These are phyloP conservation scores for Ceratocystis smalleyi DNA, from an alignment of 2,329 filamentous ascomycete species.

Conservation along the genomic window DNA sequence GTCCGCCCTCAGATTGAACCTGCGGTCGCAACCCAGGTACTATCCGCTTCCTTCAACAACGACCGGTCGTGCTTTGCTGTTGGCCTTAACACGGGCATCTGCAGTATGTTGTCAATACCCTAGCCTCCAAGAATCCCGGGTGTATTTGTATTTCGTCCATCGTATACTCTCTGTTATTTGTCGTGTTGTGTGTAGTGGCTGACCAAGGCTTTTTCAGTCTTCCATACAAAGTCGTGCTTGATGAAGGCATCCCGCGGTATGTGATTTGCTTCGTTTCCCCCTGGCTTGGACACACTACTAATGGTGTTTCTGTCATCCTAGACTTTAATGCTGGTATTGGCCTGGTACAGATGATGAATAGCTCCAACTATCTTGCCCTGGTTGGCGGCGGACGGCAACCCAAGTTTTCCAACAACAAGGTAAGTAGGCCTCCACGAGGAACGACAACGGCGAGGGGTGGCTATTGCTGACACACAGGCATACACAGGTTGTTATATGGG, in stretches of 20 bases:
- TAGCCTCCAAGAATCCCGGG: too few species aligned
- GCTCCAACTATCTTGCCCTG: slow-evolving; percentile 72
- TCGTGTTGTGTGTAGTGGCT: neutral
- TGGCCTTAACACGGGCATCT: slow-evolving; percentile 72
- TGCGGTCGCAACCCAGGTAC: slow-evolving; percentile 54
- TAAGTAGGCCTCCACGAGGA: slow-evolving; percentile 20
- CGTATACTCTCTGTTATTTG: neutral
- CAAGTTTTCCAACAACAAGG: slow-evolving; percentile 78
- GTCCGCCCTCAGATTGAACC: slow-evolving; percentile 74
- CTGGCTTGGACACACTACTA: neutral
- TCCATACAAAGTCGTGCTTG: slow-evolving; percentile 56
- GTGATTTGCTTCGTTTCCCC: neutral
- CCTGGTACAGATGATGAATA: slow-evolving; percentile 72
- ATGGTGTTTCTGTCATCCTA: slow-evolving; percentile 21
- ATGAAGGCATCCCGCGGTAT: slow-evolving; percentile 41
- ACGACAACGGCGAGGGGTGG: neutral
- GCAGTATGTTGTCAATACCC: slow-evolving; percentile 36
- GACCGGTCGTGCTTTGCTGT: slow-evolving; percentile 76
- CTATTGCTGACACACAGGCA: neutral
- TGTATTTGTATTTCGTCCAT: slow-evolving; percentile 21
- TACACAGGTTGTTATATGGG: slow-evolving; percentile 67
- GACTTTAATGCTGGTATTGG: slow-evolving; percentile 73
- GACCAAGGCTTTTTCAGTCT: slow-evolving; percentile 37
- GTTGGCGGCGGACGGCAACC: slow-evolving; percentile 77
- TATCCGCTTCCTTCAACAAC: slow-evolving; percentile 74